Base-by-base conservation (phyloP, 495 filamentous ascomycete species). In the Patellaria atrata region DNA sequence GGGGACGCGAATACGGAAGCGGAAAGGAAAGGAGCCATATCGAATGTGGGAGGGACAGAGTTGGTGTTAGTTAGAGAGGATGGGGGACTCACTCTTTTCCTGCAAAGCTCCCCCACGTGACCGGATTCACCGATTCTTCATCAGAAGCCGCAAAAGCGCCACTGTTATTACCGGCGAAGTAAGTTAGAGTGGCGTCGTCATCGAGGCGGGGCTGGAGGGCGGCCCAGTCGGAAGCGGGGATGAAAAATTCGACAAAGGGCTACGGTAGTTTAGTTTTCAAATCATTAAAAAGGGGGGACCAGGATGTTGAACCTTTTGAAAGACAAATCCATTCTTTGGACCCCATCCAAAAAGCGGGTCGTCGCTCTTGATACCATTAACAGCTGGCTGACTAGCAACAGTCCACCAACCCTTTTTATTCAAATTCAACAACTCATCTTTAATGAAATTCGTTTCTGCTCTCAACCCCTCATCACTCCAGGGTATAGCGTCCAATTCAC, bases 61-160 rank as follows among this genome's bases (percentile, higher is more conserved):
- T n/a, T n/a, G n/a, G n/a, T n/a, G n/a, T n/a, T n/a, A n/a, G n/a
- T n/a, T n/a, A n/a, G 8, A 25, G 29, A 22, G 15, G 36, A 24
- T 26, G 32, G 33, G 16, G 1, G 14, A 39, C 27, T 20, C 31
- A 48, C 62, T 97, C 89, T 58, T 94, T 94, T 13, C 84, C 86
- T 1, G 79, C 78, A 57, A 97, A 97, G 9, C 79, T 78, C 22
- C 89, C 89, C 89, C 89, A 97, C 2, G 89, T 97, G 2, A 97
- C 89, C 1, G 91, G 82, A 52, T 96, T 92, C 24, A 91, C 83
- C 13, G 71, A 64, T 23, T 66, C 61, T 28, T 68, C 67, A 37
- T 77, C 70, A 0, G 75, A 79, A 12, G 76, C 77, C 30, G 73
- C 63, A 53, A 85, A 84, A 32, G 74, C 75, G 6, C 80, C 79